Conservation (phyloP, 2,329 filamentous ascomycete species). For the Harringtonia aguacate region DNA sequence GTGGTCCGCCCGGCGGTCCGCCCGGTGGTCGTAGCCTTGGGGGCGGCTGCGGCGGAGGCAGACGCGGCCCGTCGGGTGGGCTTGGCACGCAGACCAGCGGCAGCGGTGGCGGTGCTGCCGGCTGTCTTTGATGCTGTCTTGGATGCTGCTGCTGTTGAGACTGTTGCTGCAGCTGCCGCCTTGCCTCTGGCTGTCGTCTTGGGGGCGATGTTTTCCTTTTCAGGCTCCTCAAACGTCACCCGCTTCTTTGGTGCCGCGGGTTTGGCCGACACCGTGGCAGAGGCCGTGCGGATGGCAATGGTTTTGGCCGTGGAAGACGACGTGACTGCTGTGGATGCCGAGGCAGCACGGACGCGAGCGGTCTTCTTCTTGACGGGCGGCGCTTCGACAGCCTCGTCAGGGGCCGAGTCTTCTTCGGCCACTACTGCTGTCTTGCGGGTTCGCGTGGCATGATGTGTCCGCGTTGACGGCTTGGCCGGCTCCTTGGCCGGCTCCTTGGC, state of each 20-base stretch:
- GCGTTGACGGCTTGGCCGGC: neutral
- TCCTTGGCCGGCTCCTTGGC: conserved; percentile 14
- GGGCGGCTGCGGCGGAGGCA: too few relatives aligned
- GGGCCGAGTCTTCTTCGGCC: neutral
- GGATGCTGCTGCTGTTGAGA: too few relatives aligned
- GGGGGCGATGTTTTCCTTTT: conserved; percentile 52
- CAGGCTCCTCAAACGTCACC: conserved; percentile 53
- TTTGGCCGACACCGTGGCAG: conserved; percentile 24
- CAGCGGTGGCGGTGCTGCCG: conserved; percentile 7
- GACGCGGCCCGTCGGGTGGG: conserved; percentile 9
- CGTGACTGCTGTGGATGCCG: conserved; percentile 5
- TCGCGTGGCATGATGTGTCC: conserved; percentile 11
- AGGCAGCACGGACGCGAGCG: conserved; percentile 20
- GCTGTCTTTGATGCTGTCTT: too few relatives aligned
- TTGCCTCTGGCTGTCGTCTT: conserved; percentile 22
- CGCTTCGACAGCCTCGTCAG: conserved; percentile 9
- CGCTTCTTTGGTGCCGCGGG: conserved; percentile 41
- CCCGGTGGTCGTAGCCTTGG: conserved; percentile 16
- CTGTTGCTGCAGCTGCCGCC: conserved; percentile 16
- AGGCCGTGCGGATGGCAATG: conserved; percentile 24
- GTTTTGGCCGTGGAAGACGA: conserved; percentile 27
- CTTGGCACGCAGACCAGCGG: conserved; percentile 23
- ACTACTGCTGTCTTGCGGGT: conserved; percentile 16
- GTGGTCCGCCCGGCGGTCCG: conserved; percentile 11
- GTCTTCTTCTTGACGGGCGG: conserved; percentile 23